Evolutionary conservation across 2,329 filamentous ascomycete genomes (phyloP).

Genomic region (Chalaropsis thielavioides): DNA sequence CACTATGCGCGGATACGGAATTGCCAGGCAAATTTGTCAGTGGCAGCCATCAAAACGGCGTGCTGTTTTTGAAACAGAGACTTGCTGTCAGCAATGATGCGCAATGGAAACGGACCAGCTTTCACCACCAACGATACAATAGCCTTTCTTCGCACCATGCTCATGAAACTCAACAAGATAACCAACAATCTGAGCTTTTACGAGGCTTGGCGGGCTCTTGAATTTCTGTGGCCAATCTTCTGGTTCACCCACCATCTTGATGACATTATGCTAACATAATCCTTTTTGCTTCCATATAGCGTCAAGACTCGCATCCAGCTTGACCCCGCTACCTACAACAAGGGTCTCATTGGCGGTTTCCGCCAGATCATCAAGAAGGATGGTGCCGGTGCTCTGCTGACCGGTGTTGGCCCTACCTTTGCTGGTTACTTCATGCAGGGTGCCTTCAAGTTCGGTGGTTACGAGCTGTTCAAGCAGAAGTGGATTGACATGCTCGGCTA

Average conservation of each 20-base stretch:
- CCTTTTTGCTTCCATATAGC: conserved; percentile 32
- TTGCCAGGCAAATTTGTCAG: background rate
- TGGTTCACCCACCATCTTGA: background rate
- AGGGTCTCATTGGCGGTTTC: conserved; percentile 74
- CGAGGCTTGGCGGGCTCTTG: background rate
- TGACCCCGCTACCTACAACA: conserved; percentile 79
- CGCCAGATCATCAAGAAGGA: conserved; percentile 70
- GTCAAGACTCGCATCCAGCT: conserved; percentile 95
- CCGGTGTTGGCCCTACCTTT: conserved; percentile 70
- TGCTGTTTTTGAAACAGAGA: background rate
- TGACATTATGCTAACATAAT: conserved; percentile 18
- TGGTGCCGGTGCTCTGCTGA: conserved; percentile 74
- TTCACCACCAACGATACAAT: background rate
- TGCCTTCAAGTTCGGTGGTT: conserved; percentile 63
- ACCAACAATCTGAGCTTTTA: background rate
- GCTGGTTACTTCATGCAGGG: conserved; percentile 91
- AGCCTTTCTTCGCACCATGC: background rate
- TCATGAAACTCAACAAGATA: background rate
- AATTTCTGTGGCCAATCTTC: background rate
- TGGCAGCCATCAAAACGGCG: too few species aligned
- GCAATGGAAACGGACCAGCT: background rate
- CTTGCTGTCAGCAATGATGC: background rate
- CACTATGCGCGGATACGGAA: background rate
- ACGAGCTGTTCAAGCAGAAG: conserved; percentile 94
- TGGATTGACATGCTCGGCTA: conserved; percentile 66